Evolutionary conservation across 2,329 filamentous ascomycete species (phyloP).

Genomic region (Aspergillus ustus): DNA sequence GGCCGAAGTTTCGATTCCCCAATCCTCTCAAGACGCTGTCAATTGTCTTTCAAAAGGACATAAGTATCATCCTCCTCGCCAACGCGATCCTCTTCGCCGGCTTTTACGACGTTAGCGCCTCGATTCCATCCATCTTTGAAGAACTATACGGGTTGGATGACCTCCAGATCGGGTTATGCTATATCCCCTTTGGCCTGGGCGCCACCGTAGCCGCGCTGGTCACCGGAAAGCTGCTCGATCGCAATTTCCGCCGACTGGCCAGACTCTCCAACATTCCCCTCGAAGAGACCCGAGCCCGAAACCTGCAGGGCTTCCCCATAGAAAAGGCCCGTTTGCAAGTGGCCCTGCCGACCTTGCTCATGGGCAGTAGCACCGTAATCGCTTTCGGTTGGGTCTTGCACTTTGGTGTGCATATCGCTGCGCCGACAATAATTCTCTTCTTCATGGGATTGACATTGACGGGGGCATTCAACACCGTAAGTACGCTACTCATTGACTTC

Average conservation of each 20-base stretch:
- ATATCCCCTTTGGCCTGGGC: conserved; percentile 41
- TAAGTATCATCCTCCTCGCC: conserved; percentile 41
- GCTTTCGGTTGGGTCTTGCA: conserved; percentile 45
- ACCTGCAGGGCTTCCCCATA: conserved; percentile 21
- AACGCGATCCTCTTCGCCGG: conserved; percentile 51
- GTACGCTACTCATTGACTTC: conserved; percentile 53
- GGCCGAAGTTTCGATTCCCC: conserved; percentile 33
- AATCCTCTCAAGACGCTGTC: conserved; percentile 45
- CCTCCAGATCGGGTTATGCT: conserved; percentile 50
- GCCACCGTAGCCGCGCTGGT: conserved; percentile 26
- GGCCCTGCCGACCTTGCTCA: conserved; percentile 24
- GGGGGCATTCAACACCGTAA: conserved; percentile 49
- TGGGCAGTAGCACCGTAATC: conserved; percentile 24
- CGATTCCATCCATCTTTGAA: conserved; percentile 52
- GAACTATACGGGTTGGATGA: conserved; percentile 53
- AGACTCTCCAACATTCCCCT: conserved; percentile 5
- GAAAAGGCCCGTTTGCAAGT: conserved; percentile 30
- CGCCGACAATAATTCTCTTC: conserved; percentile 46
- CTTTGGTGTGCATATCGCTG: conserved; percentile 36
- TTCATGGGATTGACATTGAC: conserved; percentile 46
- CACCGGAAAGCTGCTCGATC: conserved; percentile 27
- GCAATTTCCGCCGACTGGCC: conserved; percentile 28
- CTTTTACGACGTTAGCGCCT: conserved; percentile 53
- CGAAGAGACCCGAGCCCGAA: conserved; percentile 5
- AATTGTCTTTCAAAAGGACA: conserved; percentile 44